These are phyloP conservation scores for Colletotrichum destructivum DNA, from an alignment of 2,329 filamentous ascomycete species.

Conservation along the genomic window DNA sequence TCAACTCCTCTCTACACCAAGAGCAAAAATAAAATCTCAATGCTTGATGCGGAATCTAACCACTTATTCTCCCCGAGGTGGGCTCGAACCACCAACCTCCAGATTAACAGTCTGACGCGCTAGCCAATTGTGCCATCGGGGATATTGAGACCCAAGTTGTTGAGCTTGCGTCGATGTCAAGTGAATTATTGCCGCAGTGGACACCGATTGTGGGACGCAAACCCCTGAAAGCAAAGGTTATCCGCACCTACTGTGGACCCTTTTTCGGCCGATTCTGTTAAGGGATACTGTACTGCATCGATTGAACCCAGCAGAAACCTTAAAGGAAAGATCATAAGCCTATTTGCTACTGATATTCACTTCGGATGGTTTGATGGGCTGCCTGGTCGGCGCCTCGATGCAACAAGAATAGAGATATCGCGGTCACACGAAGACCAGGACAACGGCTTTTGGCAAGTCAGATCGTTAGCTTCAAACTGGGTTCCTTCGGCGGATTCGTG, in stretches of 20 bases:
- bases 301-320: no score
- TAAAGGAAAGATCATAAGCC: no score
- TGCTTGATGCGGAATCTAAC: not conserved
- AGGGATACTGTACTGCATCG: no score
- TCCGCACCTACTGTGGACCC: not conserved
- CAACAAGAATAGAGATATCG: no score
- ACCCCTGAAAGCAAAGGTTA: conserved; percentile 7
- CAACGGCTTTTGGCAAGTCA: no score
- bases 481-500: no score
- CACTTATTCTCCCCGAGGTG: not conserved
- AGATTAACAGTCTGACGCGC: conserved; percentile 43
- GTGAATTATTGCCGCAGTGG: not conserved
- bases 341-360: no score
- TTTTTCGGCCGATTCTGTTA: not conserved
- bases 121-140: conserved; percentile 43
- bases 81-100: conserved; percentile 43
- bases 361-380: no score
- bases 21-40: not conserved
- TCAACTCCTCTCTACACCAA: no score
- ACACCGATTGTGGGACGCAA: conserved; percentile 13
- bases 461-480: no score
- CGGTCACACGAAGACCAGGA: no score
- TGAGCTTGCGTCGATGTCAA: not conserved
- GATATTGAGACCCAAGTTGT: conserved; percentile 2
- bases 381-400: no score